Evolutionary conservation across 106 monocot species (phyloP).

Genomic region (Vanilla planifolia): DNA sequence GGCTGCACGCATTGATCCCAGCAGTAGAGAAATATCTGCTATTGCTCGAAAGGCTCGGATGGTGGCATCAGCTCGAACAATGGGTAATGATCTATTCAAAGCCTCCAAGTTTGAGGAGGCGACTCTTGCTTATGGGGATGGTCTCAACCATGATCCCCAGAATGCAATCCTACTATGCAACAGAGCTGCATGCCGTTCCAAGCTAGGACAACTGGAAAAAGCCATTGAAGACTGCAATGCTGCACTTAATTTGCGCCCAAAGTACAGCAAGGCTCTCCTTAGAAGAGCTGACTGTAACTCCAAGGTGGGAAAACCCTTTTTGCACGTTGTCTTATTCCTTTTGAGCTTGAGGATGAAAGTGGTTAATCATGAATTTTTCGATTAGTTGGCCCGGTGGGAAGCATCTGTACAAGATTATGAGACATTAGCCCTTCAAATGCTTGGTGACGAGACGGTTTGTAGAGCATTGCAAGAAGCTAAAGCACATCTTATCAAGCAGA

Average conservation of each 20-base stretch:
- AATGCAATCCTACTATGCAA: constrained; percentile 79
- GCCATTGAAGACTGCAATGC: constrained; percentile 59
- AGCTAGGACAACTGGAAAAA: constrained; percentile 48
- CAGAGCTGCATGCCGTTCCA: constrained; percentile 55
- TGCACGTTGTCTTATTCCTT: neutral
- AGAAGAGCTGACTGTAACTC: constrained; percentile 76
- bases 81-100: constrained; percentile 73
- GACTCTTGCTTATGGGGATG: constrained; percentile 49
- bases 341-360: neutral
- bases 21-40: constrained; percentile 29
- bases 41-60: constrained; percentile 23
- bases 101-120: constrained; percentile 57
- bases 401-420: constrained; percentile 56
- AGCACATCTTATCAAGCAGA: constrained; percentile 15
- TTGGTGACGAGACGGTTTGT: constrained; percentile 58
- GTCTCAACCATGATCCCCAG: constrained; percentile 45
- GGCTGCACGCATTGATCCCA: constrained; percentile 49
- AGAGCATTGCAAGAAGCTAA: constrained; percentile 37
- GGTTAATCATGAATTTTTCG: neutral
- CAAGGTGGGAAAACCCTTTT: constrained; percentile 31
- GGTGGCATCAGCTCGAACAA: constrained; percentile 29
- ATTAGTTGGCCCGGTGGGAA: constrained; percentile 68
- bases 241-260: constrained; percentile 47
- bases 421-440: constrained; percentile 35
- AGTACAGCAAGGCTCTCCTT: constrained; percentile 57